These are phyloP conservation scores for Candida nitratophila DNA, from an alignment of 805 yeast genomes.

Conservation along the genomic window DNA sequence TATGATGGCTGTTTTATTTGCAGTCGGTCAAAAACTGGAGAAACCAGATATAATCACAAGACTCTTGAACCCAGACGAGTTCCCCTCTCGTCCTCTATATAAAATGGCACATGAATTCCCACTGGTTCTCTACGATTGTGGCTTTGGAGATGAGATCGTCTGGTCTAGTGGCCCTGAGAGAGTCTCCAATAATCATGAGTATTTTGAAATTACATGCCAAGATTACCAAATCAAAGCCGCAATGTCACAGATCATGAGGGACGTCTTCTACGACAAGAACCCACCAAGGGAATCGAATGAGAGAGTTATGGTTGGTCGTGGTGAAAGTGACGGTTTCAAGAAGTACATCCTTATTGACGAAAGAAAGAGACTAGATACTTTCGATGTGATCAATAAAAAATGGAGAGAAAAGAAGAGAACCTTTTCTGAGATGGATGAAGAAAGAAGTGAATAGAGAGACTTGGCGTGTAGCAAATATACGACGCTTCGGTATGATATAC, in stretches of 20 bases:
- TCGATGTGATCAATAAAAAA: conserved; percentile 62
- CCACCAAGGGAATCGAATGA: conserved; percentile 7
- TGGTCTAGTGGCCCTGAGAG: conserved; percentile 44
- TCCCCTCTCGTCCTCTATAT: conserved; percentile 68
- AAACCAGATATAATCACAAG: conserved; percentile 46
- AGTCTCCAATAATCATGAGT: conserved; percentile 35
- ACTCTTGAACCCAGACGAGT: conserved; percentile 47
- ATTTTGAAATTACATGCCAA: conserved; percentile 42
- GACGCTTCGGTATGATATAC: too few relatives aligned
- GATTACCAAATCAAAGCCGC: conserved; percentile 52
- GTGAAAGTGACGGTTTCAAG: conserved; percentile 54
- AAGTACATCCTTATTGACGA: conserved; percentile 50
- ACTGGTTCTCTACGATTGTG: conserved; percentile 78
- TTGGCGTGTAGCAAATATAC: too few relatives aligned
- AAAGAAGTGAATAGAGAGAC: background rate
- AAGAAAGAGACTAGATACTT: conserved; percentile 54
- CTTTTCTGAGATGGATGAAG: background rate
- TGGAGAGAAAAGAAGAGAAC: conserved; percentile 40
- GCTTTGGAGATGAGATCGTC: conserved; percentile 53
- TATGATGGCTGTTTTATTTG: conserved; percentile 78
- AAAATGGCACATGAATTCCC: conserved; percentile 91
- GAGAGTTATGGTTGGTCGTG: conserved; percentile 61
- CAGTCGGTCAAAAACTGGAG: conserved; percentile 78
- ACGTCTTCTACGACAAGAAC: conserved; percentile 26
- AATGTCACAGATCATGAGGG: conserved; percentile 43